phyloP scores from a whole-genome alignment of 1,284 basidiomycete species.

The Ganoderma boninense region DNA sequence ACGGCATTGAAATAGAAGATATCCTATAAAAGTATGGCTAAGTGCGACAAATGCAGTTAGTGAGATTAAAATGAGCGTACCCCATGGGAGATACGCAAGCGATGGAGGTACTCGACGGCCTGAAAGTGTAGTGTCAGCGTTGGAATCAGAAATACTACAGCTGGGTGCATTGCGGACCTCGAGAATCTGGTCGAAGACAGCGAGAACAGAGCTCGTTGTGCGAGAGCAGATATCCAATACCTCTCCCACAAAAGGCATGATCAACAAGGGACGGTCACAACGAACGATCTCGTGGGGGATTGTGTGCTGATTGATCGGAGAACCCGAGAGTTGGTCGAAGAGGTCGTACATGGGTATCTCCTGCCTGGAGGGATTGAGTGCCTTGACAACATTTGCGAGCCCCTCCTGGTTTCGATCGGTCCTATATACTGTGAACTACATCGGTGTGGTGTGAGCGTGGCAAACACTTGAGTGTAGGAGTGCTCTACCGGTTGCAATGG shows the following conservation, averaged over 20 bases:
- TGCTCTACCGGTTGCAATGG: neutral
- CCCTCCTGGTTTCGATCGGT: too few relatives aligned
- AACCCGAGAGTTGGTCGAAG: neutral
- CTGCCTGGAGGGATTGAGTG: neutral
- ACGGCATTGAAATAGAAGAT: conserved; percentile 20
- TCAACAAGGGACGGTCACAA: neutral
- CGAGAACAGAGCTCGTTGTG: neutral
- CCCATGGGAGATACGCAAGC: neutral
- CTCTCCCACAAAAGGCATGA: neutral
- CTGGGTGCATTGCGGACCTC: neutral
- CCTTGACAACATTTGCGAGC: neutral
- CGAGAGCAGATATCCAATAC: neutral
- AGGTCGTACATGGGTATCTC: neutral
- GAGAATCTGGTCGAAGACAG: neutral
- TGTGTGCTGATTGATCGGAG: neutral
- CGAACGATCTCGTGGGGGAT: neutral
- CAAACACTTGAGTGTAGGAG: too few relatives aligned
- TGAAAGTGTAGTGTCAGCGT: neutral
- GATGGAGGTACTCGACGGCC: neutral
- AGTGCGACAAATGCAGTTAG: too few relatives aligned
- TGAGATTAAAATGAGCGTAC: neutral
- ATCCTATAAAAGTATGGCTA: neutral
- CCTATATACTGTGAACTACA: neutral
- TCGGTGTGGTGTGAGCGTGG: neutral
- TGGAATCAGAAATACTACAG: too few relatives aligned